These are phyloP conservation scores for Misopates orontium DNA, from an alignment of 257 asterid genomes.

Conservation along the genomic window DNA sequence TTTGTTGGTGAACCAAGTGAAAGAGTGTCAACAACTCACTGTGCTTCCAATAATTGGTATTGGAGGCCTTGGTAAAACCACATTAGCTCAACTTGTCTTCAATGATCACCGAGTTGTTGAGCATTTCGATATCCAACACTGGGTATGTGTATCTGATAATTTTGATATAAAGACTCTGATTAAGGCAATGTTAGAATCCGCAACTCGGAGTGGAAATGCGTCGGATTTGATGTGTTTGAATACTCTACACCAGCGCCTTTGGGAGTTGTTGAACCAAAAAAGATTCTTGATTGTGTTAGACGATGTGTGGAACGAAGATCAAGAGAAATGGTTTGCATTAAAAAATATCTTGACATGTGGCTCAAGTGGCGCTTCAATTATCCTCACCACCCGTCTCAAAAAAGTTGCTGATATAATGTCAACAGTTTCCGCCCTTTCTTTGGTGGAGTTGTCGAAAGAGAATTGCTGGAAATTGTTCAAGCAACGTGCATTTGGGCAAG, in stretches of 20 bases:
- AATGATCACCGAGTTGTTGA: constrained; percentile 12
- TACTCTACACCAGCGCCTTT: constrained; percentile 20
- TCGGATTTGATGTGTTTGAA: constrained; percentile 6
- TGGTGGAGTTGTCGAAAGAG: constrained; percentile 14
- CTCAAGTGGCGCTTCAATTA: constrained; percentile 20
- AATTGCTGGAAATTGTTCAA: constrained; percentile 33
- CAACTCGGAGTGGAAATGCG: background rate
- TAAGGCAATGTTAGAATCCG: constrained; percentile 29
- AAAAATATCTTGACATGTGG: constrained; percentile 22
- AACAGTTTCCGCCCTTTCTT: constrained; percentile 21
- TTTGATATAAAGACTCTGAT: constrained; percentile 28
- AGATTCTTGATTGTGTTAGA: constrained; percentile 33
- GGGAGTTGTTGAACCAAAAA: constrained; percentile 22
- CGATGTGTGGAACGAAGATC: constrained; percentile 39
- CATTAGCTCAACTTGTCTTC: constrained; percentile 19
- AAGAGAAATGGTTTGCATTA: constrained; percentile 30
- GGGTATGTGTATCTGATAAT: constrained; percentile 35
- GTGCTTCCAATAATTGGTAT: constrained; percentile 30
- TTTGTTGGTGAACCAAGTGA: constrained; percentile 20
- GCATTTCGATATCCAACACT: constrained; percentile 15
- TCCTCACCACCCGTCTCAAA: too few species aligned
- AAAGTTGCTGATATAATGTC: constrained; percentile 26
- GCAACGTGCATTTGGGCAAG: too few species aligned
- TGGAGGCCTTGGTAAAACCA: constrained; percentile 29
- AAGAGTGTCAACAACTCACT: constrained; percentile 1